These are phyloP conservation scores for Hippophae tibetana DNA, from an alignment of 306 rosid species.

Conservation along the genomic window DNA sequence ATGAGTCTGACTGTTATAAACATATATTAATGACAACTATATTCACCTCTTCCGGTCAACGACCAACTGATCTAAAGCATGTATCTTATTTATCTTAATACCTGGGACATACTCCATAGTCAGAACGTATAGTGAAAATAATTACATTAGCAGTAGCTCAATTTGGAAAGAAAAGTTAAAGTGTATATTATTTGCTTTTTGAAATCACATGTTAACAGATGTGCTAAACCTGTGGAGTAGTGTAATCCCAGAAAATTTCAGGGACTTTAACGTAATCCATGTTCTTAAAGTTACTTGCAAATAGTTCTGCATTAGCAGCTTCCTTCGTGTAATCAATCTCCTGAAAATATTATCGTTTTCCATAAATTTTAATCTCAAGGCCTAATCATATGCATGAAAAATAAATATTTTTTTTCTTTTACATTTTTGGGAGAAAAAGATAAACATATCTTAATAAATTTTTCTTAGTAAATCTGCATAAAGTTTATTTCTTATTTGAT, in stretches of 20 bases:
- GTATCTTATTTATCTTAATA: slow-evolving; percentile 84
- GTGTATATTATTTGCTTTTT: slow-evolving; percentile 5
- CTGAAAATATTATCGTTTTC: slow-evolving; percentile 34
- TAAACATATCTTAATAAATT: too few species aligned
- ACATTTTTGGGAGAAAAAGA: too few species aligned
- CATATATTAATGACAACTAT: background rate
- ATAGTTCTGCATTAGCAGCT: slow-evolving; percentile 84
- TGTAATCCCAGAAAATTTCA: slow-evolving; percentile 79
- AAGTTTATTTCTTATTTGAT: too few species aligned
- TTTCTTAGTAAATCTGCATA: too few species aligned
- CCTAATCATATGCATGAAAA: too few species aligned
- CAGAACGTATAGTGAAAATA: slow-evolving; percentile 50
- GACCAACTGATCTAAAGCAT: slow-evolving; percentile 93
- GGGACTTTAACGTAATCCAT: slow-evolving; percentile 92
- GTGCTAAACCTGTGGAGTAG: slow-evolving; percentile 77
- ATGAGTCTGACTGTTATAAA: slow-evolving; percentile 3
- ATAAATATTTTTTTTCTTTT: too few species aligned
- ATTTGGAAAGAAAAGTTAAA: slow-evolving; percentile 4
- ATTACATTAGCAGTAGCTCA: background rate
- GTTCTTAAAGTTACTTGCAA: slow-evolving; percentile 76
- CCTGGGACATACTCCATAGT: slow-evolving; percentile 99
- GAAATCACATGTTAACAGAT: slow-evolving; percentile 12
- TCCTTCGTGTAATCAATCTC: slow-evolving; percentile 99
- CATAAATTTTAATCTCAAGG: too few species aligned
- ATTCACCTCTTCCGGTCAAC: slow-evolving; percentile 80